Conservation (phyloP, 2,329 filamentous ascomycete genomes). For the Calycina marina region DNA sequence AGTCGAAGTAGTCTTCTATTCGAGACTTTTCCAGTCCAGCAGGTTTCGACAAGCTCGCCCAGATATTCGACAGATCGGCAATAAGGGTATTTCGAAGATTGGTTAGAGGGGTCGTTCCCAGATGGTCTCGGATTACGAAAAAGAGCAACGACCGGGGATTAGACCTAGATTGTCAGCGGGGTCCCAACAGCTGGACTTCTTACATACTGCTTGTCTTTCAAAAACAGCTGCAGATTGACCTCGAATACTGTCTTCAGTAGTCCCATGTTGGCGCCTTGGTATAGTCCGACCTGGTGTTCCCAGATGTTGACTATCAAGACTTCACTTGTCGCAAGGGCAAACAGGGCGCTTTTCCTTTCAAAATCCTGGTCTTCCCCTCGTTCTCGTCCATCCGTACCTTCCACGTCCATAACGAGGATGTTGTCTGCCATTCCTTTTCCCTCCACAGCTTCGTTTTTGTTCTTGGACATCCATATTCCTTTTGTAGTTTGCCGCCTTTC, state of each 20-base stretch:
- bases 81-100: constrained; percentile 85
- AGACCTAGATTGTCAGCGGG: constrained; percentile 37
- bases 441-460: constrained; percentile 49
- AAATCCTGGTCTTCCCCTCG: constrained; percentile 97
- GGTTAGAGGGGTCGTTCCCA: constrained; percentile 77
- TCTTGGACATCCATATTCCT: constrained; percentile 99
- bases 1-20: constrained; percentile 97
- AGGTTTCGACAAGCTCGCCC: constrained; percentile 86
- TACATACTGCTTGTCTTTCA: constrained; percentile 82
- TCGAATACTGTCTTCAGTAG: constrained; percentile 97
- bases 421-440: constrained; percentile 75
- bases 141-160: constrained; percentile 85
- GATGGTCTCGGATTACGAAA: constrained; percentile 96
- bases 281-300: constrained; percentile 96
- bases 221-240: constrained; percentile 91
- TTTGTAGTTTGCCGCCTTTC: constrained; percentile 95
- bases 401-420: constrained; percentile 98
- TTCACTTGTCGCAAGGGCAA: constrained; percentile 93
- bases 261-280: constrained; percentile 98
- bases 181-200: constrained; percentile 4
- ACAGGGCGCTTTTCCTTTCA: constrained; percentile 93
- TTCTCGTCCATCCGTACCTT: constrained; percentile 92
- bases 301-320: constrained; percentile 98
- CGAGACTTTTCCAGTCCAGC: constrained; percentile 71
- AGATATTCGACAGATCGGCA: constrained; percentile 83